Conservation (phyloP, 2,329 filamentous ascomycete species). For the Penicillium sp. region DNA sequence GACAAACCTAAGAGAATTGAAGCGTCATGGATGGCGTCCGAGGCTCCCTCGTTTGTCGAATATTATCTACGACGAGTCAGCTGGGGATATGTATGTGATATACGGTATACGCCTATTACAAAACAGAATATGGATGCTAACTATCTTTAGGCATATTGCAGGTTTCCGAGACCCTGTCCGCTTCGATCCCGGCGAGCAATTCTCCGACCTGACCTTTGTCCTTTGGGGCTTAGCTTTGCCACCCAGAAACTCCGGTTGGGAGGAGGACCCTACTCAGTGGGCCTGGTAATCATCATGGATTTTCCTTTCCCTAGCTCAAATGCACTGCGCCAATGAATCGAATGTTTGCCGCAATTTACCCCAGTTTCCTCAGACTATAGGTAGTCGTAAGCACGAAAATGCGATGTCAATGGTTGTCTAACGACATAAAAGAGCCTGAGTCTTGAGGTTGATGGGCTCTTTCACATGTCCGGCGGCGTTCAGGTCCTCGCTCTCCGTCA, state of each 20-base stretch:
- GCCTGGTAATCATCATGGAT: not conserved
- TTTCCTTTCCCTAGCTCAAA: too few relatives aligned
- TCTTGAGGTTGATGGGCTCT: too few relatives aligned
- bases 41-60: not conserved
- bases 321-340: too few relatives aligned
- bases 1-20: not conserved
- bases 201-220: slow-evolving; percentile 1
- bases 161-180: not conserved
- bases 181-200: not conserved
- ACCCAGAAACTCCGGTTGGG: not conserved
- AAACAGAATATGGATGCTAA: not conserved
- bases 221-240: not conserved
- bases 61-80: not conserved
- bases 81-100: not conserved
- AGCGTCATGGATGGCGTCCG: not conserved
- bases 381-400: too few relatives aligned
- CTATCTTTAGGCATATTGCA: not conserved
- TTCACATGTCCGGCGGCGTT: too few relatives aligned
- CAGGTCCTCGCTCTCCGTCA: too few relatives aligned
- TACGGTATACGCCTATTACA: not conserved
- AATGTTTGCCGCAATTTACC: too few relatives aligned
- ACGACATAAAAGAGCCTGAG: too few relatives aligned
- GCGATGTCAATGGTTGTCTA: too few relatives aligned
- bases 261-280: not conserved
- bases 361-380: too few relatives aligned